Evolutionary conservation across 2,329 filamentous ascomycete species (phyloP), one percentile per base, ranked within the genome.

Genomic region (Phialophora expanda): DNA sequence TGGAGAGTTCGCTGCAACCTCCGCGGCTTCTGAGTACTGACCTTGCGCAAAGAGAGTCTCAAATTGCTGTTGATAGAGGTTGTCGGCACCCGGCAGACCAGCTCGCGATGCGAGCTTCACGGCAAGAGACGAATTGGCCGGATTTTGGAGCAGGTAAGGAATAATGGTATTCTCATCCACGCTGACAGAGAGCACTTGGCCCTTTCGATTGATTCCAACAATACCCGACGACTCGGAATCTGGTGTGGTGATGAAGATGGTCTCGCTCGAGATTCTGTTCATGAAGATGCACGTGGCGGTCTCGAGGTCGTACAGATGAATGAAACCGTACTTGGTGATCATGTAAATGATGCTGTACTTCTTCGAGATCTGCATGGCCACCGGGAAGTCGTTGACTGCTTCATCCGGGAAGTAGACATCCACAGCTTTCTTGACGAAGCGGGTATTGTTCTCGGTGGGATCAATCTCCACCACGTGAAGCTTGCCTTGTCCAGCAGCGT

Each of bases 191-290:
- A 99, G 86, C 55, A 98, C 93, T 80, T 99, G 95, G 69, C 95
- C 96, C 83, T 97, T 97, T 75, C 96, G 90, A 83, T 99, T 99
- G 77, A 99, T 94, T 73, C 92, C 93, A 61, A 99, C 86, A 69
- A 99, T 90, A 73, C 96, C 96, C 54, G 90, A 87, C 20, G 92
- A 96, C 24, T 93, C 89, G 62, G 86, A 86, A 77, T 99, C 95
- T 41, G 89, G 83, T 55, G 92, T 90, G 22, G 93, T 97, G 28
- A 94, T 96, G 82, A 99, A 99, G 77, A 99, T 98, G 28, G 95
- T 99, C 77, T 99, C 95, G 83, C 93, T 97, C 38, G 95, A 99
- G 75, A 99, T 99, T 74, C 96, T 90, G 85, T 99, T 99, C 93
- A 99, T 96, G 86, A 97, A 99, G 77, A 99, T 95, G 78, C 92